Conservation (phyloP, 352 stramenopile species). For the Stephanocyclus meneghinianus region DNA sequence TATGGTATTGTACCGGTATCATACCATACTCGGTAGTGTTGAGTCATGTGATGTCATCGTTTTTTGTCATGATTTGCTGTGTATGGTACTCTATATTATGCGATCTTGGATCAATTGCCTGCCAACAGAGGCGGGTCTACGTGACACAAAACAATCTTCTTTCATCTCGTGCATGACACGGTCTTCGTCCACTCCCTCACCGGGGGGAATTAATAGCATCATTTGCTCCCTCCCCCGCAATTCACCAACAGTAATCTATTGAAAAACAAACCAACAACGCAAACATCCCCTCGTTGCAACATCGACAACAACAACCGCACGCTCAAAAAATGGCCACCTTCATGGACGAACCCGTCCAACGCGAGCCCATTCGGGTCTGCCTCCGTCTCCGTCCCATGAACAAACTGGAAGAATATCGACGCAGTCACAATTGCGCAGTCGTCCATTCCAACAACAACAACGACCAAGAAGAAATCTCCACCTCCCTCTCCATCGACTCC, state of each 20-base stretch:
- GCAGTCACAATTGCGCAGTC: constrained; percentile 61
- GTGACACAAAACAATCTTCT: neutral
- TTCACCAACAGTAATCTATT: no score
- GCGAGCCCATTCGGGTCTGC: constrained; percentile 57
- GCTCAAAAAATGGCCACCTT: constrained; percentile 1
- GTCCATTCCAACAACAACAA: neutral
- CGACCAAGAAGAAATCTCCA: constrained; percentile 3
- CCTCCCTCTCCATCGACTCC: constrained; percentile 57
- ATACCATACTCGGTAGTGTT: no score
- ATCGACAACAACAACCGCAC: no score
- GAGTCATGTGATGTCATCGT: no score
- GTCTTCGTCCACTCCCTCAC: neutral
- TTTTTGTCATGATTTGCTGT: no score
- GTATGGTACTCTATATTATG: no score
- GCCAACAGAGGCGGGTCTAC: neutral
- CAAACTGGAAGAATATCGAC: constrained; percentile 60
- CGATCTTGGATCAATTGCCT: neutral
- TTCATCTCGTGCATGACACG: neutral
- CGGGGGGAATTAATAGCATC: neutral
- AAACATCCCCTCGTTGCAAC: no score
- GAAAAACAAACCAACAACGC: no score
- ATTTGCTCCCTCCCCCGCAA: neutral
- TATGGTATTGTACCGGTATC: no score
- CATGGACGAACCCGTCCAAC: constrained; percentile 30
- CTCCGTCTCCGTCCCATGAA: constrained; percentile 69